Evolutionary conservation across 441 rosid genomes (phyloP).

Genomic region (Flueggea neowawraea): DNA sequence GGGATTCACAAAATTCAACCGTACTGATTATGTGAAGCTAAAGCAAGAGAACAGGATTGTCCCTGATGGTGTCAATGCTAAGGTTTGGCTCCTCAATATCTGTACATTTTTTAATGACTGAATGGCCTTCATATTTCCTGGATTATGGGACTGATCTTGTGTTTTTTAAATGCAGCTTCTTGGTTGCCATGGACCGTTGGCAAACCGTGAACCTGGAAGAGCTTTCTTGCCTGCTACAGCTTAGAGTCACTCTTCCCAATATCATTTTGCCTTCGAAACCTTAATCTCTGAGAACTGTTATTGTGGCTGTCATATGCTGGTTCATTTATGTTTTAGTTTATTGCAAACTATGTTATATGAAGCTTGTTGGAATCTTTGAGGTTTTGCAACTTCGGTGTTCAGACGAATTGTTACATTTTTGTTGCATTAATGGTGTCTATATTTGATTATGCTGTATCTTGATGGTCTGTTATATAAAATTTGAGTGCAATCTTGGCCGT

Average conservation of each 20-base stretch:
- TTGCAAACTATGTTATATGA: too few relatives aligned
- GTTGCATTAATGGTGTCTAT: too few relatives aligned
- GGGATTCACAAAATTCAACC: constrained; percentile 89
- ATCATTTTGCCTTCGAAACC: background rate
- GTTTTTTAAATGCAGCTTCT: constrained; percentile 40
- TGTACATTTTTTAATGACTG: background rate
- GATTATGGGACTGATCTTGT: constrained; percentile 3
- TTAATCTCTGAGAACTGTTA: too few relatives aligned
- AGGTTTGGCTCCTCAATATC: constrained; percentile 34
- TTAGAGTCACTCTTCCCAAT: background rate
- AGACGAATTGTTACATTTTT: too few relatives aligned
- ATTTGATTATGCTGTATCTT: too few relatives aligned
- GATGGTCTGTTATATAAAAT: too few relatives aligned
- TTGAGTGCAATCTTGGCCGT: too few relatives aligned
- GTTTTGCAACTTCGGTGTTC: too few relatives aligned
- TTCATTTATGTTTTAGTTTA: too few relatives aligned
- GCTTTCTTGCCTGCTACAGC: constrained; percentile 31
- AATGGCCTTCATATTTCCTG: background rate
- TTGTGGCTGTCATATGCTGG: too few relatives aligned
- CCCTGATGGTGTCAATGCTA: constrained; percentile 90
- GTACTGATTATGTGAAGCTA: constrained; percentile 61
- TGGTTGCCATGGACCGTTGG: constrained; percentile 64
- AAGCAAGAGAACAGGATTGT: constrained; percentile 68
- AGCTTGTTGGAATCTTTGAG: too few relatives aligned
- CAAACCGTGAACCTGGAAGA: constrained; percentile 56